Percentiles rank a stretch among this genome's conserved stretches.
phyloP scores from a whole-genome alignment of 2,329 filamentous ascomycete species.

The Lasiodiplodia hormozganensis region DNA sequence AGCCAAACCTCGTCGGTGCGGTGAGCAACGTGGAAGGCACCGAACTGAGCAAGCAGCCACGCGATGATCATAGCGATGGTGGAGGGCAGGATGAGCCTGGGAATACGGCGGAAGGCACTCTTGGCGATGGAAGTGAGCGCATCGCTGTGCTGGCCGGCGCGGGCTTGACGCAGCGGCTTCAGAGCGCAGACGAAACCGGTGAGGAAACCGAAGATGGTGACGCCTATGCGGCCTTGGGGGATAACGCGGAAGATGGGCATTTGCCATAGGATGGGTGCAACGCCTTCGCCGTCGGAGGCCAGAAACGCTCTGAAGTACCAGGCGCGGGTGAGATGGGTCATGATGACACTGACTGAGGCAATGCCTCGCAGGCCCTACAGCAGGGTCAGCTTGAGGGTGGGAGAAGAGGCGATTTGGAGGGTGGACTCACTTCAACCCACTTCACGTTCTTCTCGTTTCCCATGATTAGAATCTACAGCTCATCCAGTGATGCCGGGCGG shows the following conservation, averaged over 20 bases:
- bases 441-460: constrained; percentile 46
- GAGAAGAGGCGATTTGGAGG: neutral
- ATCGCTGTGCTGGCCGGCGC: constrained; percentile 52
- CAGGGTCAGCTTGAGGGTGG: constrained; percentile 17
- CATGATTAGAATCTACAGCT: constrained; percentile 32
- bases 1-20: constrained; percentile 60
- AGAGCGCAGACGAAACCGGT: constrained; percentile 64
- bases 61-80: constrained; percentile 59
- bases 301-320: constrained; percentile 61
- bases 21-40: constrained; percentile 57
- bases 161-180: constrained; percentile 60
- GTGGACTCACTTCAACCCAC: constrained; percentile 48
- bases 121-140: constrained; percentile 59
- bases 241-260: constrained; percentile 62
- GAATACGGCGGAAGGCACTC: constrained; percentile 61
- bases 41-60: constrained; percentile 57
- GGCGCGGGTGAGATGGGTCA: constrained; percentile 60
- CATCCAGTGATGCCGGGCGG: constrained; percentile 24
- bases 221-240: constrained; percentile 61
- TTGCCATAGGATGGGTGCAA: constrained; percentile 55
- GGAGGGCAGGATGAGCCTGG: constrained; percentile 59
- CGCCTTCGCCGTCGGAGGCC: constrained; percentile 52
- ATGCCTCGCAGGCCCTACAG: constrained; percentile 59
- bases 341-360: constrained; percentile 60
- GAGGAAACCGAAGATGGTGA: constrained; percentile 63